These are phyloP conservation scores for Solanum ossicruentum DNA, from an alignment of 257 asterid genomes.

Conservation along the genomic window DNA sequence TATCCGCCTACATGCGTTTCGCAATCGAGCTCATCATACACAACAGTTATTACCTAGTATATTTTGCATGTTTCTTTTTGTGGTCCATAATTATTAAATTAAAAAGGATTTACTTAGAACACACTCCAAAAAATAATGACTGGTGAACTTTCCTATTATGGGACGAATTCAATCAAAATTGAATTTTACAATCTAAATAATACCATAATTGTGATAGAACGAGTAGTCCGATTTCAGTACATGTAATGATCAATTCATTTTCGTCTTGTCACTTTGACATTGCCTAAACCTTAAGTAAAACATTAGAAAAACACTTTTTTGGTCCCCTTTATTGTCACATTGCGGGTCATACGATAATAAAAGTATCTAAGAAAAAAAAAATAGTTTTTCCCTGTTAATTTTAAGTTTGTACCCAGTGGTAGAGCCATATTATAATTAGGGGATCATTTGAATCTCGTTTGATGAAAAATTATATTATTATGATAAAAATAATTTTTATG, in stretches of 20 bases:
- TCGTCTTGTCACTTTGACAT: neutral
- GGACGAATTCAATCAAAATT: neutral
- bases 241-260: neutral
- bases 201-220: neutral
- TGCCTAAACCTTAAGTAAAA: neutral
- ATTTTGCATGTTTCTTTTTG: no score
- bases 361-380: neutral
- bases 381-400: neutral
- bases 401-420: neutral
- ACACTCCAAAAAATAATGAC: neutral
- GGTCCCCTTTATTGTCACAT: neutral
- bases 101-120: neutral
- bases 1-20: neutral
- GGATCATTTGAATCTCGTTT: no score
- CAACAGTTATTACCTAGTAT: fast-evolving
- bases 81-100: neutral
- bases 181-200: fast-evolving
- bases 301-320: neutral
- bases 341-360: neutral
- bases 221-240: neutral
- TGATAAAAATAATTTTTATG: no score
- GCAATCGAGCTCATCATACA: neutral
- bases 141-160: fast-evolving
- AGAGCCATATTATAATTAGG: no score
- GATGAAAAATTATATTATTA: no score